Percentiles rank a stretch among this genome's conserved stretches.
These are phyloP conservation scores for Leccinum pellstonianum DNA, from an alignment of 768 basidiomycete species.

Conservation along the genomic window DNA sequence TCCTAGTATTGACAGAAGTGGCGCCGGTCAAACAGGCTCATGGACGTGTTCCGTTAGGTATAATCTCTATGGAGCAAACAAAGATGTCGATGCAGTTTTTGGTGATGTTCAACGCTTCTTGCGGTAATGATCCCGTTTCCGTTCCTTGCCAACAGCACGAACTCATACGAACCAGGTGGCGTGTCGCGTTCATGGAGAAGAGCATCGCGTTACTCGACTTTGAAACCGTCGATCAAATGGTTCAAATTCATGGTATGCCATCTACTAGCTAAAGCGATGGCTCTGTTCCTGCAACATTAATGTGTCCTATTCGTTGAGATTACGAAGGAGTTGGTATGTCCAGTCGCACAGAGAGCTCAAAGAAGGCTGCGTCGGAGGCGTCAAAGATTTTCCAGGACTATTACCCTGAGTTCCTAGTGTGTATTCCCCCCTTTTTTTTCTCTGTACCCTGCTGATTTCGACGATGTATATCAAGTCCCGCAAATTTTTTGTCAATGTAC, in stretches of 20 bases:
- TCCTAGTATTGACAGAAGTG: slow-evolving; percentile 6
- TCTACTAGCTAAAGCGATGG: not conserved
- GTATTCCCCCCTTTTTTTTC: not conserved
- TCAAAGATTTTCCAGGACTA: slow-evolving; percentile 71
- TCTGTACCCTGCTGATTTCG: slow-evolving; percentile 17
- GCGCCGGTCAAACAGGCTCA: not conserved
- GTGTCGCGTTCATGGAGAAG: slow-evolving; percentile 74
- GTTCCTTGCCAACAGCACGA: not conserved
- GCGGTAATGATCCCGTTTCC: slow-evolving; percentile 41
- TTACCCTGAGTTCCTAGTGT: slow-evolving; percentile 77
- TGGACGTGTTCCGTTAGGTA: slow-evolving; percentile 44
- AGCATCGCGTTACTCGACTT: slow-evolving; percentile 66
- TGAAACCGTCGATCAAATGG: slow-evolving; percentile 63
- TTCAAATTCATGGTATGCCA: slow-evolving; percentile 67
- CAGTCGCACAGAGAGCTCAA: slow-evolving; percentile 70
- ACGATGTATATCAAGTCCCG: slow-evolving; percentile 43
- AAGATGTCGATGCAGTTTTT: slow-evolving; percentile 69
- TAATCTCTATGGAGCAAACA: slow-evolving; percentile 73
- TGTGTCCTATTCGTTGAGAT: slow-evolving; percentile 40
- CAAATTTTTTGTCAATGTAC: slow-evolving; percentile 84
- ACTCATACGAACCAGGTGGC: slow-evolving; percentile 53
- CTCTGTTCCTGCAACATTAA: not conserved
- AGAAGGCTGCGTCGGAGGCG: slow-evolving; percentile 73
- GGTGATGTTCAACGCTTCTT: slow-evolving; percentile 74
- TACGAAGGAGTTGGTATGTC: slow-evolving; percentile 70